phyloP scores from a whole-genome alignment of 2,329 filamentous ascomycete genomes.

The Cordyceps militaris region DNA sequence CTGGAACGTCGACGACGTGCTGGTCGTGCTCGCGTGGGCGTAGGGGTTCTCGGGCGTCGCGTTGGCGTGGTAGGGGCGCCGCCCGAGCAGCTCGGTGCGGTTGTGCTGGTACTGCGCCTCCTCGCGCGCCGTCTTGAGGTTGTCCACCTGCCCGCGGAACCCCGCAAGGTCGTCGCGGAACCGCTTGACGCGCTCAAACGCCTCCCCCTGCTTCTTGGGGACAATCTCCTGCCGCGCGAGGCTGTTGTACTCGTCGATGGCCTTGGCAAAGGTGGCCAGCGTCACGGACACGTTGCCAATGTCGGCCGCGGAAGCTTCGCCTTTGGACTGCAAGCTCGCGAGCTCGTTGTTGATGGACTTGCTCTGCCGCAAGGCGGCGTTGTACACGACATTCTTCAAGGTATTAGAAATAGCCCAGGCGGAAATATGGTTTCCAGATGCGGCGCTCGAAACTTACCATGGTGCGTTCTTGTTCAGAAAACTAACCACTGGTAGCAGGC shows the following conservation, averaged over 20 bases:
- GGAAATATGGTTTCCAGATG: fast-evolving
- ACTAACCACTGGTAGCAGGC: background rate
- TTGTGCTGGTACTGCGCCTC: conserved; percentile 61
- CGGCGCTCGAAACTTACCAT: background rate
- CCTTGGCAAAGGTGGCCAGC: conserved; percentile 74
- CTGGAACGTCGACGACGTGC: conserved; percentile 27
- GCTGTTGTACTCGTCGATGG: conserved; percentile 83
- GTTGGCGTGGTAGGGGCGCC: conserved; percentile 64
- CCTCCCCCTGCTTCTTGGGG: conserved; percentile 85
- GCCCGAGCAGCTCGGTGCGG: conserved; percentile 74
- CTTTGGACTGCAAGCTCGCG: conserved; percentile 58
- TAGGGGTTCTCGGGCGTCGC: conserved; percentile 86
- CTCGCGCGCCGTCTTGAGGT: conserved; percentile 69
- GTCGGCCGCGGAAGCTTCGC: conserved; percentile 49
- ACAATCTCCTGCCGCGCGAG: conserved; percentile 86
- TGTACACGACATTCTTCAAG: conserved; percentile 71
- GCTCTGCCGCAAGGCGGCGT: conserved; percentile 77
- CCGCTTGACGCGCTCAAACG: conserved; percentile 73
- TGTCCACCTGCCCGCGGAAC: conserved; percentile 70
- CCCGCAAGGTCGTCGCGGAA: conserved; percentile 78
- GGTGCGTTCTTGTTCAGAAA: background rate
- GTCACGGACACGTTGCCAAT: conserved; percentile 70
- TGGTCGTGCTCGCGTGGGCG: conserved; percentile 44
- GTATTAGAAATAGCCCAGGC: background rate
- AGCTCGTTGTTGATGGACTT: conserved; percentile 73